phyloP scores from a whole-genome alignment of 805 yeast species.

The Myxozyma melibiosi region DNA sequence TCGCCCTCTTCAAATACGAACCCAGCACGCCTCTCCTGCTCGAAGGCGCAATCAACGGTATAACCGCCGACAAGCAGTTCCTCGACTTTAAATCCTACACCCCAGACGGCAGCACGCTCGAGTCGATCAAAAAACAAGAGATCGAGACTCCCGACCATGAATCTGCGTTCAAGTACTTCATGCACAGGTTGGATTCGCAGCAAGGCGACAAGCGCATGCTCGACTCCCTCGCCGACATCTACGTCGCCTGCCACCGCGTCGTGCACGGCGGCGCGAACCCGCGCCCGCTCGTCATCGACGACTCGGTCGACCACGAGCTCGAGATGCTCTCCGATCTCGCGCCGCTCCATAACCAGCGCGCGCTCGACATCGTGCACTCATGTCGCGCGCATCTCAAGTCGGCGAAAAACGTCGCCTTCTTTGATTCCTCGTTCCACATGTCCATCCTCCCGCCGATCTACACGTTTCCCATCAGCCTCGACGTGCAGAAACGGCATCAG shows the following conservation, averaged over 20 bases:
- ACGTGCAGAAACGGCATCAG: constrained; percentile 23
- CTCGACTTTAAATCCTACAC: constrained; percentile 30
- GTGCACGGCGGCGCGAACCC: constrained; percentile 33
- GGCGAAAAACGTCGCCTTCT: constrained; percentile 30
- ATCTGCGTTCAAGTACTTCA: constrained; percentile 28
- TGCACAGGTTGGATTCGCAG: constrained; percentile 22
- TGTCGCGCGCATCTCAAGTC: constrained; percentile 16
- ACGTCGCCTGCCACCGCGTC: constrained; percentile 28
- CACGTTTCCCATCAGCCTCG: constrained; percentile 31
- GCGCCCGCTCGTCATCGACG: constrained; percentile 27
- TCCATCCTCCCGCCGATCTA: constrained; percentile 27
- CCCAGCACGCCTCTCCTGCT: constrained; percentile 19
- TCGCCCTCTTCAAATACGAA: constrained; percentile 27
- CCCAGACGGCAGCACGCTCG: constrained; percentile 49
- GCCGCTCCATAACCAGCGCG: constrained; percentile 33
- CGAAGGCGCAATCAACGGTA: constrained; percentile 24
- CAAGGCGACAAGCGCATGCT: constrained; percentile 11
- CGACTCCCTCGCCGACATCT: constrained; percentile 18
- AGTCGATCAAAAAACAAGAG: constrained; percentile 44
- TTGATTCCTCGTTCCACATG: constrained; percentile 33
- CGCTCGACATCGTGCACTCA: constrained; percentile 33
- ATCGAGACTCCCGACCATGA: constrained; percentile 30
- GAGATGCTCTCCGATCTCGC: constrained; percentile 34
- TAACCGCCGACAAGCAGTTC: constrained; percentile 24
- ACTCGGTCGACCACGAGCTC: constrained; percentile 27